phyloP scores from a whole-genome alignment of 2,329 filamentous ascomycete genomes.

The Neocucurbitaria cava region DNA sequence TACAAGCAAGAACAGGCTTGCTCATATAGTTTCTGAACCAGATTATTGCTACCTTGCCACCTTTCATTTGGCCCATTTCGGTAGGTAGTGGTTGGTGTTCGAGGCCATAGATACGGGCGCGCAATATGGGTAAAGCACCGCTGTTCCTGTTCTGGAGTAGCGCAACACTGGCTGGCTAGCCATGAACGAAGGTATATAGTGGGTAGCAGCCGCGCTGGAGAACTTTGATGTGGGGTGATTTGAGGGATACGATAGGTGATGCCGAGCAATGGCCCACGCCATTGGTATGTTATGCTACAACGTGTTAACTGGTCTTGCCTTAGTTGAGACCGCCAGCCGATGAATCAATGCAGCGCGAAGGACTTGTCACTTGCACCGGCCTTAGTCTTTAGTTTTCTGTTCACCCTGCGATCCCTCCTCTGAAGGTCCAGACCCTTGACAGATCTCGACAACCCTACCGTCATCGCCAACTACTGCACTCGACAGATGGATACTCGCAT shows the following conservation, averaged over 20 bases:
- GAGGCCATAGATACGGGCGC: conserved; percentile 19
- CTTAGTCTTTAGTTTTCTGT: background rate
- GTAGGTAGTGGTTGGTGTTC: conserved; percentile 10
- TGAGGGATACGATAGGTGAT: conserved; percentile 6
- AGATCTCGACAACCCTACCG: background rate
- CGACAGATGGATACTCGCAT: background rate
- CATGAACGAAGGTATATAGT: conserved; percentile 8
- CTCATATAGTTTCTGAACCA: conserved; percentile 17
- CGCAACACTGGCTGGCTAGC: conserved; percentile 4
- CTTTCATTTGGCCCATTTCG: background rate
- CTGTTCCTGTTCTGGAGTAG: conserved; percentile 7
- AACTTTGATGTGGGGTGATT: conserved; percentile 11
- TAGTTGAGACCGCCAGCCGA: background rate
- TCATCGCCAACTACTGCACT: background rate
- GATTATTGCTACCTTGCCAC: conserved; percentile 13
- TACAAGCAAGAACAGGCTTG: conserved; percentile 7
- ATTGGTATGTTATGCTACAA: background rate
- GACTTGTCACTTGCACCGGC: background rate
- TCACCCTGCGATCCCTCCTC: background rate
- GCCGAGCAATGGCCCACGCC: background rate
- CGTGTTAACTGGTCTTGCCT: background rate
- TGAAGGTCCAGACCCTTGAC: background rate
- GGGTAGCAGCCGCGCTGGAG: conserved; percentile 7
- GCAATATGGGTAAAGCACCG: conserved; percentile 28
- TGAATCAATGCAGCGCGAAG: background rate